Conservation (phyloP, 2,329 filamentous ascomycete species). For the Stagonosporopsis tanaceti region DNA sequence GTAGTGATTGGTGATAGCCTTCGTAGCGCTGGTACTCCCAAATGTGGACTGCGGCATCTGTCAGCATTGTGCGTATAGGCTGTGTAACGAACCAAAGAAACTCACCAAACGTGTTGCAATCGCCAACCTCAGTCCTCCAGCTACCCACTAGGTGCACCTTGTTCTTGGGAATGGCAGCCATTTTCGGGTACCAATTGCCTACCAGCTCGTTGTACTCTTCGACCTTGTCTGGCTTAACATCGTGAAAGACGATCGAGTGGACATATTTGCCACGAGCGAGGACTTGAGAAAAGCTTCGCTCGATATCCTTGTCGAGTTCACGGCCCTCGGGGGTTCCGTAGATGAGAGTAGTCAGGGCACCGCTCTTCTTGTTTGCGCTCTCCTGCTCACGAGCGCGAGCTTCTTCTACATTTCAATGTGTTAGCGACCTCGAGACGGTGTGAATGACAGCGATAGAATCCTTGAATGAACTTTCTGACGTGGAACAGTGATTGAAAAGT, state of each 20-base stretch:
- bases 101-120: conserved; percentile 94
- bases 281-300: conserved; percentile 94
- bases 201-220: conserved; percentile 93
- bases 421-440: conserved; percentile 65
- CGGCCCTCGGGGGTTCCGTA: conserved; percentile 97
- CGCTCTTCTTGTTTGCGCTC: conserved; percentile 69
- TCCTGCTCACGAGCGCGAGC: conserved; percentile 68
- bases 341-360: conserved; percentile 82
- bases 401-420: conserved; percentile 57
- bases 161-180: conserved; percentile 85
- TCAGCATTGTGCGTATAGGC: conserved; percentile 8
- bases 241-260: conserved; percentile 95
- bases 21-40: conserved; percentile 99
- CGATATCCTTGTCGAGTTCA: conserved; percentile 93
- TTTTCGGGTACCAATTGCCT: conserved; percentile 88
- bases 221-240: conserved; percentile 93
- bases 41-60: conserved; percentile 79
- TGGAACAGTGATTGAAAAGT: conserved; percentile 53
- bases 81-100: not conserved
- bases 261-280: conserved; percentile 97
- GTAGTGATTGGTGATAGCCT: conserved; percentile 90
- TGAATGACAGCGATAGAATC: conserved; percentile 26
- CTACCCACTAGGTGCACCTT: conserved; percentile 96
- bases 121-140: conserved; percentile 97
- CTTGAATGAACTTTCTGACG: conserved; percentile 43